Base-by-base conservation (phyloP, 345 rosid genomes). In the Theobroma cacao region DNA sequence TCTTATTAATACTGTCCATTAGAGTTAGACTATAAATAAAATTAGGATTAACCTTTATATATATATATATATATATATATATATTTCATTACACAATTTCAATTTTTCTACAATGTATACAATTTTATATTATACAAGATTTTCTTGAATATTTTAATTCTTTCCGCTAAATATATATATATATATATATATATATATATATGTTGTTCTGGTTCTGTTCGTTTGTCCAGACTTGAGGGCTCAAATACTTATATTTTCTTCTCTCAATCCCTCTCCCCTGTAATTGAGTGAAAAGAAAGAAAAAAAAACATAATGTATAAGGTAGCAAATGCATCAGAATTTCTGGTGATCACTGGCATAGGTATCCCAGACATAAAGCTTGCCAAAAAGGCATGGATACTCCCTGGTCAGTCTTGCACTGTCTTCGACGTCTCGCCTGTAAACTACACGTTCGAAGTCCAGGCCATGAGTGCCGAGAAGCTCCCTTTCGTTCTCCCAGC, bases 381-480 rank as follows among this genome's bases (percentile, higher is more conserved):
- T 0, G 84, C 88, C 1, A 94, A 91, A 71, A 93, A 92, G 48
- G 85, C 86, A 81, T 92, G 92, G 95, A 79, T 92, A 31, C 74
- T 88, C 28, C 97, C 93, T 0, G 88, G 91, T 62, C 94, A 94
- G 62, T 85, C 89, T 1, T 92, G 82, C 71, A 38, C 87, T n/a
- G 71, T 79, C 55, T 85, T 94, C 81, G 92, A 94, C 17, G 83
- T 92, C 31, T 90, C 96, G 0, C 98, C 96, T 0, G 95, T 92
- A 17, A 91, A 91, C 82, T 92, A 92, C 84, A 92, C 93, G 10
- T 92, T 92, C 84, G 85, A 94, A 75, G 98, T 92, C 48, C 97
- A 92, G 18, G 97, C 97, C 74, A 94, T 94, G 97, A 90, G 92
- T 9, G 94, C 97, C 4, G 97, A 94, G 89, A 92, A 94, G 80